Percentiles rank a stretch among this genome's conserved stretches.
phyloP scores from a whole-genome alignment of 768 basidiomycete genomes.

The Leccinum variicolor region DNA sequence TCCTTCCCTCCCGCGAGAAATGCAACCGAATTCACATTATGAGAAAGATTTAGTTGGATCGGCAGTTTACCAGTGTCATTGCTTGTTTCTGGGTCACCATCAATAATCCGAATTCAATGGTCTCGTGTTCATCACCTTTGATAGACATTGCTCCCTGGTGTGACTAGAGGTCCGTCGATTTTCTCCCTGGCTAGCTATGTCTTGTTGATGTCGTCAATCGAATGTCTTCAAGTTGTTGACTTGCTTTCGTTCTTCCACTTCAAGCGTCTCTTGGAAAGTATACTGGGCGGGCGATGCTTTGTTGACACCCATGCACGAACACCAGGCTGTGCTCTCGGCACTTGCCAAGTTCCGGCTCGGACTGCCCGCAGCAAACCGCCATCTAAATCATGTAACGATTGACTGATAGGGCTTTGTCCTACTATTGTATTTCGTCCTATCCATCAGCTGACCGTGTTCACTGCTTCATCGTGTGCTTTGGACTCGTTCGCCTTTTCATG shows the following conservation, averaged over 20 bases:
- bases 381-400: too few relatives aligned
- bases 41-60: too few relatives aligned
- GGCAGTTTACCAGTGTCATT: neutral
- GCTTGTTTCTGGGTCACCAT: neutral
- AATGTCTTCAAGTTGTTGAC: neutral
- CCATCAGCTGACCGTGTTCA: too few relatives aligned
- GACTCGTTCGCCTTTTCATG: too few relatives aligned
- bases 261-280: neutral
- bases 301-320: too few relatives aligned
- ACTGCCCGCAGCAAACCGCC: too few relatives aligned
- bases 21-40: neutral
- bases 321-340: neutral
- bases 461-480: too few relatives aligned
- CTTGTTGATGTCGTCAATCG: too few relatives aligned
- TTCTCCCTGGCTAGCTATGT: too few relatives aligned
- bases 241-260: neutral
- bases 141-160: neutral
- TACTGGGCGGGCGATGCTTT: neutral
- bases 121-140: neutral
- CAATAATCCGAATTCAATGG: neutral
- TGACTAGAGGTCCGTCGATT: neutral
- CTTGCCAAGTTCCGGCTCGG: too few relatives aligned
- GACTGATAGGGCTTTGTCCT: too few relatives aligned
- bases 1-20: neutral
- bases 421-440: too few relatives aligned